Conservation (phyloP, 352 stramenopile genomes). For the Aphanomyces cochlioides region DNA sequence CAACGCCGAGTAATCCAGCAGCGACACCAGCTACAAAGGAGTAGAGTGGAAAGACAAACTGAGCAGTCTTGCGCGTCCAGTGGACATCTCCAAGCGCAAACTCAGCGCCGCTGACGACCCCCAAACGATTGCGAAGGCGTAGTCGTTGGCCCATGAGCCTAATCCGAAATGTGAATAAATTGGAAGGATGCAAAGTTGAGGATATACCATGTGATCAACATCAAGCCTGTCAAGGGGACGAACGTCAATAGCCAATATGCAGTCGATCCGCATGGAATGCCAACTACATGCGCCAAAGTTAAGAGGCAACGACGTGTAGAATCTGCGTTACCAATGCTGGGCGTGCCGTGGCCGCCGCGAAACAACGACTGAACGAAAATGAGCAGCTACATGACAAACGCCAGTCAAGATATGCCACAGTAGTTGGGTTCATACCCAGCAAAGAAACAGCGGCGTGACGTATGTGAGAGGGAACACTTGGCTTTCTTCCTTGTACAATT, state of each 20-base stretch:
- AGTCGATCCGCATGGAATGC: slow-evolving; percentile 89
- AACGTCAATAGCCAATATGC: slow-evolving; percentile 92
- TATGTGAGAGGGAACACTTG: slow-evolving; percentile 53
- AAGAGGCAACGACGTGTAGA: not conserved
- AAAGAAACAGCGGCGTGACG: slow-evolving; percentile 49
- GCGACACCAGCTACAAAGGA: slow-evolving; percentile 92
- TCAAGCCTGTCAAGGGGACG: slow-evolving; percentile 72
- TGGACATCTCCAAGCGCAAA: slow-evolving; percentile 93
- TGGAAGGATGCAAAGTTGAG: not conserved
- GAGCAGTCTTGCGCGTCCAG: slow-evolving; percentile 85
- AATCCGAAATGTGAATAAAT: slow-evolving; percentile 34
- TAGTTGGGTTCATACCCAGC: slow-evolving; percentile 45
- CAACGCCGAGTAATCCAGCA: slow-evolving; percentile 93
- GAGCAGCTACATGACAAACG: slow-evolving; percentile 36
- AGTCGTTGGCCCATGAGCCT: slow-evolving; percentile 53
- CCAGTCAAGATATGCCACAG: not conserved
- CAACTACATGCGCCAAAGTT: slow-evolving; percentile 43
- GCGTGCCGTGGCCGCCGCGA: slow-evolving; percentile 62
- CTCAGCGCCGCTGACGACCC: slow-evolving; percentile 57
- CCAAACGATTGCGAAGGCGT: slow-evolving; percentile 65
- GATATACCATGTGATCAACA: slow-evolving; percentile 41
- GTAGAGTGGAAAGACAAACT: slow-evolving; percentile 88
- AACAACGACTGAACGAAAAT: slow-evolving; percentile 68
- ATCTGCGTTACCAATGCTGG: slow-evolving; percentile 37
- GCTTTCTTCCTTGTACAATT: slow-evolving; percentile 34